Evolutionary conservation across 371 early-diverging fungal genomes (phyloP).

Genomic region (Mucor circinelloides): DNA sequence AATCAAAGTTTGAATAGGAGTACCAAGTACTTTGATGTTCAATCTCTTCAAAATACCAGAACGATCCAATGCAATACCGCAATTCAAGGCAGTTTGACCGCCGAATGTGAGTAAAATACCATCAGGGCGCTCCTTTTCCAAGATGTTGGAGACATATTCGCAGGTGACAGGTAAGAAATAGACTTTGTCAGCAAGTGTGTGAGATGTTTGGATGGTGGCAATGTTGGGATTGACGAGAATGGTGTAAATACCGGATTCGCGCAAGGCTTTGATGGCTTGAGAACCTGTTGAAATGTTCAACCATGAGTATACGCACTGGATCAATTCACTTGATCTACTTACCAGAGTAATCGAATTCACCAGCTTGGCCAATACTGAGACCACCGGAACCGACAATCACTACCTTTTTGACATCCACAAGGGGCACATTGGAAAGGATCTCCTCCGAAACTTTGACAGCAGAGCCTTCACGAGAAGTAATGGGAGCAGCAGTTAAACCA

Average conservation of each 20-base stretch:
- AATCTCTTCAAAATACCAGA: constrained; percentile 77
- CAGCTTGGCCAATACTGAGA: constrained; percentile 95
- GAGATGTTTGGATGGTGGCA: constrained; percentile 96
- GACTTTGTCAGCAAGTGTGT: constrained; percentile 88
- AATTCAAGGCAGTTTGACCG: constrained; percentile 94
- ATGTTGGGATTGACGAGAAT: constrained; percentile 96
- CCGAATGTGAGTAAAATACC: constrained; percentile 93
- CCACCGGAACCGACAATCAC: constrained; percentile 95
- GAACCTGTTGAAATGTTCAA: constrained; percentile 66
- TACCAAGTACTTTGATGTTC: constrained; percentile 90
- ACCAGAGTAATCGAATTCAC: constrained; percentile 97
- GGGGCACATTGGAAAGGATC: constrained; percentile 50
- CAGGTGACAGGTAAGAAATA: constrained; percentile 95
- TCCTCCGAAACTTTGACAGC: constrained; percentile 57
- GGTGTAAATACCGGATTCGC: constrained; percentile 87
- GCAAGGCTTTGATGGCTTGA: constrained; percentile 95
- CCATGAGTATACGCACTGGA: neutral
- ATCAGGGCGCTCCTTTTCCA: constrained; percentile 92
- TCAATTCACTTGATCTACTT: constrained; percentile 6
- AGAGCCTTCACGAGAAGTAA: constrained; percentile 36
- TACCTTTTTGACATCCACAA: constrained; percentile 80
- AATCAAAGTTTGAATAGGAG: constrained; percentile 87
- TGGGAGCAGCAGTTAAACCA: constrained; percentile 23
- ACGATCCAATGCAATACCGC: constrained; percentile 85
- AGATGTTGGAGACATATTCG: constrained; percentile 87